These are phyloP conservation scores for Ilyonectria mors-panacis DNA, from an alignment of 2,329 filamentous ascomycete species.

Conservation along the genomic window DNA sequence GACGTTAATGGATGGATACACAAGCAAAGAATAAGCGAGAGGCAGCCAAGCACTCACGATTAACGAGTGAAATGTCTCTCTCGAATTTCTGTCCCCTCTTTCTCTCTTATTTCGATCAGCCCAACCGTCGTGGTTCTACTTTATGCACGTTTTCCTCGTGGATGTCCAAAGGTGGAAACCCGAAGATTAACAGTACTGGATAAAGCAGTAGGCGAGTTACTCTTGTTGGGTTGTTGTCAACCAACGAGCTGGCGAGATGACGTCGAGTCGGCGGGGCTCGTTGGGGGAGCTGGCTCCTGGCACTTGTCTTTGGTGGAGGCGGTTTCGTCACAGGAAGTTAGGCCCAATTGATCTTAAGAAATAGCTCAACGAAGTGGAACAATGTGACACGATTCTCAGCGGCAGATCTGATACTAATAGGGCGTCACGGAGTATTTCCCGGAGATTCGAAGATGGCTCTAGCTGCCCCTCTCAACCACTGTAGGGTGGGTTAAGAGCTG, in stretches of 20 bases:
- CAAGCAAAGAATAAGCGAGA: constrained; percentile 25
- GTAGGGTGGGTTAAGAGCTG: background rate
- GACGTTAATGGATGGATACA: constrained; percentile 32
- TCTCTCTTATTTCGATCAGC: constrained; percentile 4
- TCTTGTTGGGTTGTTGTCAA: background rate
- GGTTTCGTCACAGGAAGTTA: constrained; percentile 29
- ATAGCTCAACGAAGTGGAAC: constrained; percentile 19
- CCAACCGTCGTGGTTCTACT: background rate
- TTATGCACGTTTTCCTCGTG: background rate
- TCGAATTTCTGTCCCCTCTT: constrained; percentile 10
- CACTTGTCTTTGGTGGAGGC: constrained; percentile 22
- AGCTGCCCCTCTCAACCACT: constrained; percentile 28
- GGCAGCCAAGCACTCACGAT: constrained; percentile 28
- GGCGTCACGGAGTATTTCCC: constrained; percentile 48
- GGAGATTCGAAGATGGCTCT: constrained; percentile 43
- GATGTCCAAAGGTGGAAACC: background rate
- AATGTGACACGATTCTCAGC: constrained; percentile 18
- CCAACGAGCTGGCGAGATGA: constrained; percentile 22
- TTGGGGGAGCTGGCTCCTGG: constrained; percentile 13
- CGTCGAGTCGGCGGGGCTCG: constrained; percentile 31
- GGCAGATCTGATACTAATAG: constrained; percentile 35
- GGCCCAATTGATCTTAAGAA: constrained; percentile 13
- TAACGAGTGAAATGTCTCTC: constrained; percentile 18
- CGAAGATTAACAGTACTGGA: background rate
- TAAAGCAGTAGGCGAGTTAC: background rate